Conservation (phyloP, 352 stramenopile genomes). For the Pythium sp. region DNA sequence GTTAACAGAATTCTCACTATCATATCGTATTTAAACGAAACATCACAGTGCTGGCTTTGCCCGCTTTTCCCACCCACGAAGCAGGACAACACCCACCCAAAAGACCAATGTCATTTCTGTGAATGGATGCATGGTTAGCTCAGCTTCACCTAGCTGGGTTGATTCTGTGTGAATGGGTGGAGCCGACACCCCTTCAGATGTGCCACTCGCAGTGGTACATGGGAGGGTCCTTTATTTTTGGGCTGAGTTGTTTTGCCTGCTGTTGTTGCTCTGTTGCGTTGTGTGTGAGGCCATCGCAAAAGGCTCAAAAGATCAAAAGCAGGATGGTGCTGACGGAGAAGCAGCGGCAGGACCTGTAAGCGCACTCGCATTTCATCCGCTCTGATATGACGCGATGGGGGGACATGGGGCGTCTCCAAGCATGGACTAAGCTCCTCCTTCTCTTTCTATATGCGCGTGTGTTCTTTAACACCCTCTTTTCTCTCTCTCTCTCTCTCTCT, state of each 20-base stretch:
- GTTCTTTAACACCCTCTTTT: background rate
- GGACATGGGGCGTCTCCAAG: background rate
- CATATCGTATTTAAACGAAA: background rate
- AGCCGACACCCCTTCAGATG: background rate
- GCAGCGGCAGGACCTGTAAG: conserved; percentile 92
- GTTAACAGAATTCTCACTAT: background rate
- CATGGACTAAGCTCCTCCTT: too few relatives aligned
- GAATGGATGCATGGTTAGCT: background rate
- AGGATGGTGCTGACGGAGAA: conserved; percentile 96
- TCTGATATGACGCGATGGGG: background rate
- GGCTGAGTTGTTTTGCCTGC: background rate
- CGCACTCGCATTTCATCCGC: conserved; percentile 4
- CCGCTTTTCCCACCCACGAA: background rate
- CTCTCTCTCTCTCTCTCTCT: background rate
- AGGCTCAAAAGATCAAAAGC: conserved; percentile 2
- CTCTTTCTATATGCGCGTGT: conserved; percentile 17
- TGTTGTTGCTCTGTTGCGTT: background rate
- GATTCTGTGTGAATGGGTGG: background rate
- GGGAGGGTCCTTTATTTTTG: conserved; percentile 9
- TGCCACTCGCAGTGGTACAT: conserved; percentile 5
- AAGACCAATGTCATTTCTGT: background rate
- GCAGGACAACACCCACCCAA: background rate
- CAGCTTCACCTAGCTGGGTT: background rate
- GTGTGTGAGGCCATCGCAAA: background rate
- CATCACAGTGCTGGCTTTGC: background rate